phyloP scores from a whole-genome alignment of 768 basidiomycete species.

The Steccherinum ochraceum region DNA sequence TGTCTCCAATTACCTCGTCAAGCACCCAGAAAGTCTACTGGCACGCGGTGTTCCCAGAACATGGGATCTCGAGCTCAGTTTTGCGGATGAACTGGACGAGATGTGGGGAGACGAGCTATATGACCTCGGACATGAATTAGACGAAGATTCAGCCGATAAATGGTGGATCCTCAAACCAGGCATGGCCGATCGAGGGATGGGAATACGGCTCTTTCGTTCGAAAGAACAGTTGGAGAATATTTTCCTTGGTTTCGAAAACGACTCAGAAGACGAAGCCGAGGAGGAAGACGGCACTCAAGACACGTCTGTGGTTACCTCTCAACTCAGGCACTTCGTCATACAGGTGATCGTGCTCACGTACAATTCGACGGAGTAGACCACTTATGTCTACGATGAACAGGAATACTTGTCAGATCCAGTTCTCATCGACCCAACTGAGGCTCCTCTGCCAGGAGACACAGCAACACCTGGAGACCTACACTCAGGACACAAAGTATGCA shows the following conservation, averaged over 20 bases:
- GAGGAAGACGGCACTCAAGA: slow-evolving; percentile 24
- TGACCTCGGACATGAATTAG: slow-evolving; percentile 44
- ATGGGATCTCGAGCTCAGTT: slow-evolving; percentile 81
- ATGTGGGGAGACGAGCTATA: slow-evolving; percentile 89
- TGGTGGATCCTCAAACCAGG: slow-evolving; percentile 99
- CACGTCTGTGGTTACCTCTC: slow-evolving; percentile 71
- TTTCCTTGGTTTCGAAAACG: slow-evolving; percentile 74
- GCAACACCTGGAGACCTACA: no score
- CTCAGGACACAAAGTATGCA: slow-evolving; percentile 19
- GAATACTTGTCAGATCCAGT: slow-evolving; percentile 81
- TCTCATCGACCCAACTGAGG: slow-evolving; percentile 63
- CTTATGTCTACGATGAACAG: slow-evolving; percentile 32
- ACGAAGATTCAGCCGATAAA: slow-evolving; percentile 9
- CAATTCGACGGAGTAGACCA: neutral
- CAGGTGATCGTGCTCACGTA: slow-evolving; percentile 53
- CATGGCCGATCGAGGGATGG: slow-evolving; percentile 95
- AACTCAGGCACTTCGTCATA: slow-evolving; percentile 91
- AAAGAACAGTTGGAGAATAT: slow-evolving; percentile 67
- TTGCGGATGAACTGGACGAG: slow-evolving; percentile 93
- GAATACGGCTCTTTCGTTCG: slow-evolving; percentile 83
- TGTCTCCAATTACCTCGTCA: slow-evolving; percentile 64
- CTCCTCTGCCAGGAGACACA: no score
- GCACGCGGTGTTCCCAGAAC: slow-evolving; percentile 57
- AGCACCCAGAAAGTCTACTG: slow-evolving; percentile 57
- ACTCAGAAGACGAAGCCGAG: slow-evolving; percentile 35